A percentile compares a stretch with the other conserved stretches of the same genome.
These are phyloP conservation scores for Diutina siamensis DNA, from an alignment of 1,139 yeast species.

Conservation along the genomic window DNA sequence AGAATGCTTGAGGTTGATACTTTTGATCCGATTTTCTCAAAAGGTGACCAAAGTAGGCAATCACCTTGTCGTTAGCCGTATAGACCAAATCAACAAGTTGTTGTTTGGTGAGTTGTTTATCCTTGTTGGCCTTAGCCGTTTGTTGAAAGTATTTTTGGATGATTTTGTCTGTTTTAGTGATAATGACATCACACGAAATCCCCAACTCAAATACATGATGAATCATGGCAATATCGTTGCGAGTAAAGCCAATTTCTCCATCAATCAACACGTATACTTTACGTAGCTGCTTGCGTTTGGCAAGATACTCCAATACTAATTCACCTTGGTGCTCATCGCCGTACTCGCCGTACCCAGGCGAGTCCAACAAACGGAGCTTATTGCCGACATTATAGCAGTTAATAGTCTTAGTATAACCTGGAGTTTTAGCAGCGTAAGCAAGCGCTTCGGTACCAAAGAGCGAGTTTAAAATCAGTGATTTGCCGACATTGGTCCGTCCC, in stretches of 20 bases:
- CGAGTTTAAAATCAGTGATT: conserved; percentile 61
- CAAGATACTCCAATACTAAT: conserved; percentile 50
- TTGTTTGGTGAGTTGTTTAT: background rate
- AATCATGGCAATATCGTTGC: conserved; percentile 44
- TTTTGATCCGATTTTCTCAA: conserved; percentile 16
- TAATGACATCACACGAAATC: conserved; percentile 57
- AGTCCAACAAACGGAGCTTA: conserved; percentile 55
- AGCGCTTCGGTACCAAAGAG: conserved; percentile 24
- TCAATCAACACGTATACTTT: conserved; percentile 54
- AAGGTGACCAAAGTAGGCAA: conserved; percentile 15
- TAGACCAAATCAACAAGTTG: background rate
- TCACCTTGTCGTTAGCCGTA: conserved; percentile 16
- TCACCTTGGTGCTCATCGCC: conserved; percentile 59
- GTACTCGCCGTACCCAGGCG: conserved; percentile 77
- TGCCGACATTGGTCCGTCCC: conserved; percentile 81
- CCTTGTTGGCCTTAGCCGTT: conserved; percentile 2
- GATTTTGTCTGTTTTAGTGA: conserved; percentile 63
- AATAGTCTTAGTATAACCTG: conserved; percentile 70
- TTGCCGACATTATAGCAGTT: conserved; percentile 62
- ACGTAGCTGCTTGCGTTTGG: conserved; percentile 38
- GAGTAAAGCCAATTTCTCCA: conserved; percentile 43
- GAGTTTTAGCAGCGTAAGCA: conserved; percentile 47
- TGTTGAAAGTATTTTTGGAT: conserved; percentile 13
- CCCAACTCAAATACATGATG: conserved; percentile 42
- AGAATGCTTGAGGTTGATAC: conserved; percentile 22